Conservation (phyloP, 208 protist species). For the Naegleria gruberi region DNA sequence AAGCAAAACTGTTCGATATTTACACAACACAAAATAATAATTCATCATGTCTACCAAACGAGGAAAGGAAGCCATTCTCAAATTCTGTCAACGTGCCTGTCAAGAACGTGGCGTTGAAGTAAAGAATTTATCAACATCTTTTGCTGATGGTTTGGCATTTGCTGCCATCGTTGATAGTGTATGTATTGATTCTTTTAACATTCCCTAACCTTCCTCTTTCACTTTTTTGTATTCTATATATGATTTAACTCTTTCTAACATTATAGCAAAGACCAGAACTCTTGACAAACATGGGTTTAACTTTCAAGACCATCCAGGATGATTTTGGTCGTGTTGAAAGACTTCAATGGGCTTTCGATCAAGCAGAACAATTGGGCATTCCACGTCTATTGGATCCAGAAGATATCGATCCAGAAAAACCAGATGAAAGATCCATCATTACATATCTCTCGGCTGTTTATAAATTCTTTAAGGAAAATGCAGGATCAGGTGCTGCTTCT, state of each 20-base stretch:
- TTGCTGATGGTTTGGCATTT: slow-evolving; percentile 10
- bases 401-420: neutral
- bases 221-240: neutral
- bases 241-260: too few relatives aligned
- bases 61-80: neutral
- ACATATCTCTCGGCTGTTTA: neutral
- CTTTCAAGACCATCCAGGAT: neutral
- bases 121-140: neutral
- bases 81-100: neutral
- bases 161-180: slow-evolving; percentile 14
- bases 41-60: neutral
- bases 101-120: neutral
- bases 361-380: neutral
- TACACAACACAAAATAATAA: too few relatives aligned
- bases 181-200: neutral
- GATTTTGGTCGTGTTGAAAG: neutral
- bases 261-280: neutral
- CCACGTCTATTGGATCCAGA: neutral
- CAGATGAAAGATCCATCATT: neutral
- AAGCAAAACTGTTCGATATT: too few relatives aligned
- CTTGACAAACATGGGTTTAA: neutral
- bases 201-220: neutral
- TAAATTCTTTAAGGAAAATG: neutral
- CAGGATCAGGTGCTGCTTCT: neutral
- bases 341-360: slow-evolving; percentile 4